Base-by-base conservation (phyloP, 768 basidiomycete species). In the Daedaleopsis sinensis region DNA sequence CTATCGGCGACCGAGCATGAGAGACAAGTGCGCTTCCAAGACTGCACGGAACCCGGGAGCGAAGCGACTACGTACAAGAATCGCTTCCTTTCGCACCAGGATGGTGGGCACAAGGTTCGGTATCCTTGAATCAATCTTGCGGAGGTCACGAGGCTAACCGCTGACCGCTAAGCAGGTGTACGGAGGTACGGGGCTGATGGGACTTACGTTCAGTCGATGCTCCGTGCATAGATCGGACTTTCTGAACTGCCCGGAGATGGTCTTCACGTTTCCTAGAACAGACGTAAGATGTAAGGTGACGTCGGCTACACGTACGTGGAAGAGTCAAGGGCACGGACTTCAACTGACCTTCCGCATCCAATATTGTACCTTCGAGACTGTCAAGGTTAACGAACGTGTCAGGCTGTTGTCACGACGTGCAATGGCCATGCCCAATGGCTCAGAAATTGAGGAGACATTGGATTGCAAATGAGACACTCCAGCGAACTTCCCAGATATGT, bases 81-180 rank as follows among this genome's bases (percentile, higher is more conserved):
- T 87, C 50, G 91, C 93, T 75, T 93, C 89, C 69, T 88, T 90
- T 65, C 96, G 84, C 55, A 91, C 85, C 58, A 98, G 84, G 69
- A 98, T 96, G 44, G 95, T 95, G 43, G 96, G 95, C 18, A 98
- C 91, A 58, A 96, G 86, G 74, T 96, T 97, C 38, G 96, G 94
- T 66, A 95, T 84, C 66, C 94, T 83, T 5, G 93, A 95, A 77
- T 98, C 96, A 66, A 98, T 92, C 80, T 98, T 97, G 57, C 96
- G 89, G 23, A 98, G 81, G 79, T 98, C 96, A 81, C 96, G 90
- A 67, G 94, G 90, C 92, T 95, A 64, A 66, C 62, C 48, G 62
- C 59, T 67, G 65, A 67, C 58, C 61, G 62, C 58, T 66, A 47
- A 70, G 58, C 27, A 49, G 27, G 43, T 38, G 12, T 36, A 15